Percentiles rank a stretch among this genome's conserved stretches.
Evolutionary conservation across 2,329 filamentous ascomycete species (phyloP).

Genomic region (Fusarium bulbicola): DNA sequence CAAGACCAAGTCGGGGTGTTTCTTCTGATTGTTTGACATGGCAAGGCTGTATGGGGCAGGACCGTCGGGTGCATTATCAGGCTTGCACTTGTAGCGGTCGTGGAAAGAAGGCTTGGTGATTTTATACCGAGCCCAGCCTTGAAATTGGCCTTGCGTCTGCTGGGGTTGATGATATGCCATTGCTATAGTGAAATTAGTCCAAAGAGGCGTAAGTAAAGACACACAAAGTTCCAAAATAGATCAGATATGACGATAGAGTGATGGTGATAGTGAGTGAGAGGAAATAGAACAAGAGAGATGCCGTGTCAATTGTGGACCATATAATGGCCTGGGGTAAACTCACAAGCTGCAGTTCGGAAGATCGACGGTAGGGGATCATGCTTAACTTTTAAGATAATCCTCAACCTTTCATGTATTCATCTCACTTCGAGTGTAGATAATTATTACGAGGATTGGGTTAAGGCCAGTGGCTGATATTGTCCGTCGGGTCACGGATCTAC

Average conservation of each 20-base stretch:
- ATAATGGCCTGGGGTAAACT: too few species aligned
- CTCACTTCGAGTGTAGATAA: not conserved
- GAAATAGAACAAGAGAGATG: too few species aligned
- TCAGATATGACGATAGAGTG: not conserved
- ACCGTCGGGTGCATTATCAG: too few species aligned
- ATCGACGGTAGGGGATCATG: not conserved
- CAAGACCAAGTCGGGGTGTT: too few species aligned
- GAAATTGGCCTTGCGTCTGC: not conserved
- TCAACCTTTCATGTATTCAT: rapidly evolving
- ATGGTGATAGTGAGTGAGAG: too few species aligned
- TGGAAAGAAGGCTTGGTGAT: not conserved
- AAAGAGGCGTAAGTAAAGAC: not conserved
- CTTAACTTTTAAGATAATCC: not conserved
- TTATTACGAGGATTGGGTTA: not conserved
- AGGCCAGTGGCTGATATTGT: not conserved
- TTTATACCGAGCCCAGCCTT: not conserved
- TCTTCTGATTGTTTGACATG: too few species aligned
- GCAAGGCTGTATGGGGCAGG: too few species aligned
- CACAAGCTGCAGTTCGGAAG: not conserved
- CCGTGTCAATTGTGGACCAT: not conserved
- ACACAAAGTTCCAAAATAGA: too few species aligned
- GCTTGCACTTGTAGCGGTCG: too few species aligned
- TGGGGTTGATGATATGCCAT: not conserved
- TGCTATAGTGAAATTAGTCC: not conserved
- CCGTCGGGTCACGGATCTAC: too few species aligned